These are phyloP conservation scores for Tuber borchii DNA, from an alignment of 495 filamentous ascomycete species.

Conservation along the genomic window DNA sequence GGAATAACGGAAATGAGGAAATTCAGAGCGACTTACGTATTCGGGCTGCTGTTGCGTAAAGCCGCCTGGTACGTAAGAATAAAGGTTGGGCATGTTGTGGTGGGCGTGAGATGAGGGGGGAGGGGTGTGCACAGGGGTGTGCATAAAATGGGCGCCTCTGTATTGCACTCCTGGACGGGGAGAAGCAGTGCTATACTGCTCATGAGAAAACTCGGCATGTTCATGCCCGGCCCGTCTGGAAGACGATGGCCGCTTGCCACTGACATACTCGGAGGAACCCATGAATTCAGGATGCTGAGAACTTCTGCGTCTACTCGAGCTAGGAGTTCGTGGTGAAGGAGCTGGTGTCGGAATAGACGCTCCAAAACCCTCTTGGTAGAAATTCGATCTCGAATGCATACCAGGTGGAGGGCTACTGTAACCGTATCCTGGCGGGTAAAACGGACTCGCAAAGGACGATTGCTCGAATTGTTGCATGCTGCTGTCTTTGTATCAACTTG, in stretches of 20 bases:
- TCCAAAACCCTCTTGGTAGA: constrained; percentile 38
- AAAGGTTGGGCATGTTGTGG: constrained; percentile 39
- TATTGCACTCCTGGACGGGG: constrained; percentile 38
- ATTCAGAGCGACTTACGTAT: constrained; percentile 40
- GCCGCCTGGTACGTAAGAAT: constrained; percentile 41
- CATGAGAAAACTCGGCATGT: constrained; percentile 31
- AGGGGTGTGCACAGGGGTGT: constrained; percentile 42
- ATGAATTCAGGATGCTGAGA: constrained; percentile 28
- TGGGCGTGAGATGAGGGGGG: constrained; percentile 39
- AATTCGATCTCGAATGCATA: constrained; percentile 33
- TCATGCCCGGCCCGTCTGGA: constrained; percentile 35
- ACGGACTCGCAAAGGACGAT: constrained; percentile 34
- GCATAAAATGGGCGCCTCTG: constrained; percentile 26
- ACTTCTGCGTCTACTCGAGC: constrained; percentile 36
- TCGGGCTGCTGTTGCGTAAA: constrained; percentile 39
- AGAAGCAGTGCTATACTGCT: constrained; percentile 37
- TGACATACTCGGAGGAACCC: constrained; percentile 34
- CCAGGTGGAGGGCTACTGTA: constrained; percentile 36
- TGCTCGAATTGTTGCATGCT: constrained; percentile 40
- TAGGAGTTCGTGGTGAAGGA: constrained; percentile 40
- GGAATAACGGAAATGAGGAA: constrained; percentile 16
- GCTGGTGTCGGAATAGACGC: constrained; percentile 39
- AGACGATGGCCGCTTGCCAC: constrained; percentile 39
- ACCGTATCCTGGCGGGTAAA: constrained; percentile 40
- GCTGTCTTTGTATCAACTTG: constrained; percentile 11